phyloP scores from a whole-genome alignment of 2,329 filamentous ascomycete genomes.

The Bipolaris bicolor region DNA sequence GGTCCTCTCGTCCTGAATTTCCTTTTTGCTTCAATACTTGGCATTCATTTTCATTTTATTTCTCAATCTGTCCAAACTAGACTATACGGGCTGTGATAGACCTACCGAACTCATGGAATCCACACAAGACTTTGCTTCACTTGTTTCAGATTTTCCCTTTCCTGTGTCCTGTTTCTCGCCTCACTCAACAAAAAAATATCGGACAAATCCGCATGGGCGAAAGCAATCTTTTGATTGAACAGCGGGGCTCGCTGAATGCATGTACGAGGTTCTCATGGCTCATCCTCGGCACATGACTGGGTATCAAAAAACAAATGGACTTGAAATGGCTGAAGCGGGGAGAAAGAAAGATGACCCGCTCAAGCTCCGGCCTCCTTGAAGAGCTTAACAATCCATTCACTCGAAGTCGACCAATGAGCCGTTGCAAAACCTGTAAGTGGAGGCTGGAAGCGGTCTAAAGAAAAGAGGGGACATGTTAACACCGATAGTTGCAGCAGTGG shows the following conservation, averaged over 20 bases:
- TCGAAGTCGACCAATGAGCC: constrained; percentile 35
- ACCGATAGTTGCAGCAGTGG: constrained; percentile 12
- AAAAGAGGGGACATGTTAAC: background rate
- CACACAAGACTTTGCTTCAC: background rate
- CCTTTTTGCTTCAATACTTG: background rate
- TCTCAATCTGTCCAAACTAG: background rate
- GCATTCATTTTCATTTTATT: background rate
- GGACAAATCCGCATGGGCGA: background rate
- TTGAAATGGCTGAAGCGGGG: constrained; percentile 5
- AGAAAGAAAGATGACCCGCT: background rate
- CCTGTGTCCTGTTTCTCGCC: background rate
- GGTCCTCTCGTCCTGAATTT: background rate
- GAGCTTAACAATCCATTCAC: constrained; percentile 42
- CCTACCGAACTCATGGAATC: background rate
- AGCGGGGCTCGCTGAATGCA: background rate
- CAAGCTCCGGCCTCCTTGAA: constrained; percentile 43
- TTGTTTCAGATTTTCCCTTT: background rate
- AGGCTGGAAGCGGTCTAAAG: constrained; percentile 36
- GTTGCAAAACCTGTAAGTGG: constrained; percentile 36
- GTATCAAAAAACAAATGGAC: constrained; percentile 16
- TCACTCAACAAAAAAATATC: background rate
- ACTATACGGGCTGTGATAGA: background rate
- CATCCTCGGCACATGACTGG: constrained; percentile 11
- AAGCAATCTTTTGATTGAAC: background rate
- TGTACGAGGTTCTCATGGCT: background rate